Conservation (phyloP, 139 green algal genomes). For the Medakamo hakoo region DNA sequence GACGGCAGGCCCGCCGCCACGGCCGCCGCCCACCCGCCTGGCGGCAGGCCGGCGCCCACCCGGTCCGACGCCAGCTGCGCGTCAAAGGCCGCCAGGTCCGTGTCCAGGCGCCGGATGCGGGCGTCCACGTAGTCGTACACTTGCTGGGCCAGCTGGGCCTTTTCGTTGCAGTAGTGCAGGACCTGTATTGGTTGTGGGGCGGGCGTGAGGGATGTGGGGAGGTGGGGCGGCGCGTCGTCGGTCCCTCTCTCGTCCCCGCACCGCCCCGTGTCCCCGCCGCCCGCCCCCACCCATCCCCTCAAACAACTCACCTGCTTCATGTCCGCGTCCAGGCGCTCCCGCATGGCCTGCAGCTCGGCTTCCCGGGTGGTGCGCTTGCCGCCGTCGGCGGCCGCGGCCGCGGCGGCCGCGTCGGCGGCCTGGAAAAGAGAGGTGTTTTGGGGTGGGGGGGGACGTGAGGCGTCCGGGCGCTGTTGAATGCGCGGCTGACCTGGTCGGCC, state of each 20-base stretch:
- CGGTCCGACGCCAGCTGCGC: slow-evolving; percentile 1
- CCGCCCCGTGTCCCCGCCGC: slow-evolving; percentile 13
- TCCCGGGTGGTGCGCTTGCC: background rate
- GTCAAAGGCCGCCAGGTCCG: slow-evolving; percentile 42
- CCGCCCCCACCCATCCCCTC: slow-evolving; percentile 5
- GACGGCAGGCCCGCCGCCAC: no score
- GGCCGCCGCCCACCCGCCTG: no score
- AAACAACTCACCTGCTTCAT: slow-evolving; percentile 1
- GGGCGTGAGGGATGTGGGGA: background rate
- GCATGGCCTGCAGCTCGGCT: background rate
- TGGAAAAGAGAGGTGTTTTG: no score
- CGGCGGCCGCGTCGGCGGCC: background rate
- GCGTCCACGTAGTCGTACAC: slow-evolving; percentile 71
- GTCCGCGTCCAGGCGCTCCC: background rate
- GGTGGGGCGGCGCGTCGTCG: no score
- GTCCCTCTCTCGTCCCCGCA: background rate
- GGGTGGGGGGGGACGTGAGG: no score
- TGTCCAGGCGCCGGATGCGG: slow-evolving; percentile 54
- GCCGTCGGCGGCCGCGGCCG: background rate
- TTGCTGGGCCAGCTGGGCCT: slow-evolving; percentile 43
- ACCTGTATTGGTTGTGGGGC: background rate
- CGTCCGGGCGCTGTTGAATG: no score
- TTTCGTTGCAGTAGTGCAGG: background rate
- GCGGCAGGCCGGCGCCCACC: background rate
- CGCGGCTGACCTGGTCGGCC: no score